Base-by-base conservation (phyloP, 768 basidiomycete genomes). In the Leucocoprinus leucothites region DNA sequence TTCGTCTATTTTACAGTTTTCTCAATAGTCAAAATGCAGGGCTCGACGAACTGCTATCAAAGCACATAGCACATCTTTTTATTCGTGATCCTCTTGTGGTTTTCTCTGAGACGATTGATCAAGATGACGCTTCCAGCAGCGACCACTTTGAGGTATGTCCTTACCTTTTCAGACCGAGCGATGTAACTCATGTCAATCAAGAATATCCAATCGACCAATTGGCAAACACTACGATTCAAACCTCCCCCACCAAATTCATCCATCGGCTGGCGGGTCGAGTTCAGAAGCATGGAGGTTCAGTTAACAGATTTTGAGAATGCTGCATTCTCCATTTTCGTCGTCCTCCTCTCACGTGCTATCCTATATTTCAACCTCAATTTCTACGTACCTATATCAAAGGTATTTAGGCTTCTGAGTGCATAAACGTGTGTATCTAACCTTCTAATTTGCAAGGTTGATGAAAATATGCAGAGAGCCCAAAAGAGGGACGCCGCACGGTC, bases 171-270 rank as follows among this genome's bases (percentile, higher is more conserved):
- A 28, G 51, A 7, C 55, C 1, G 9, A 13, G 19, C n/a, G 41
- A 18, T 31, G 9, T 22, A n/a, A 28, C 13, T 55, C 22, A 24
- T 26, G n/a, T 57, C 38, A 48, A 38, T 48, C 4, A 68, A 96
- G 90, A 98, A 98, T 65, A 87, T 99, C 22, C 97, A 99, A 82
- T 98, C 97, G 1, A 99, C 97, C 3, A 99, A 99, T 65, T 99
- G 97, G 97, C 97, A 99, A 73, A 98, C 97, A 0, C 77, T 99
- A 28, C 84, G 97, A 46, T 99, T 99, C 82, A 99, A 99, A 68
- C 97, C 97, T 2, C 97, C 97, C 11, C 96, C 97, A 24, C 87
- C 91, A 3, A 86, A 90, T 52, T 94, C 96, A 4, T 69, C 84
- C 6, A 98, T 98, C 52, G 97, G 96, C 28, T 99, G 97, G 97